Conservation (phyloP, 495 filamentous ascomycete species). For the Trichoderma reesei region DNA sequence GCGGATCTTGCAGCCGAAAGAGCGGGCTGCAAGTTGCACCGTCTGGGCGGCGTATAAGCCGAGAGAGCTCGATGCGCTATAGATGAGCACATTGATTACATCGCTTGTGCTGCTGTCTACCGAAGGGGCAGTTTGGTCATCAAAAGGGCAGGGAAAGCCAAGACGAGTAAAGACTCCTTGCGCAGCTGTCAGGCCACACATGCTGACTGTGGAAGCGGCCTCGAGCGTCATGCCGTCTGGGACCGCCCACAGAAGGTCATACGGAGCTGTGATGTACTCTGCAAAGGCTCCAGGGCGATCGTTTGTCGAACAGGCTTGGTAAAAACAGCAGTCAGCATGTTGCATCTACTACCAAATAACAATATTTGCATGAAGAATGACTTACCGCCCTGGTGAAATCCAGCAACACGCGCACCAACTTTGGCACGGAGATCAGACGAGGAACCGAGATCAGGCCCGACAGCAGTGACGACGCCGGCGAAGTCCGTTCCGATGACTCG, state of each 20-base stretch:
- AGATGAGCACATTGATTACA: conserved; percentile 23
- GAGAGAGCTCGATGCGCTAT: conserved; percentile 33
- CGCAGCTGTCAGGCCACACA: conserved; percentile 21
- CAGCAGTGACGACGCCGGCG: conserved; percentile 28
- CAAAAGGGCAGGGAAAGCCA: conserved; percentile 22
- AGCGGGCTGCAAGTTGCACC: conserved; percentile 16
- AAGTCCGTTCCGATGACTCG: conserved; percentile 35
- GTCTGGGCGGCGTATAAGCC: conserved; percentile 31
- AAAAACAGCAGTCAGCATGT: conserved; percentile 5
- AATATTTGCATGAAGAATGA: not conserved
- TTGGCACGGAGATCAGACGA: not conserved
- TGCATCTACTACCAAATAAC: not conserved
- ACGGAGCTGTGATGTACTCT: conserved; percentile 24
- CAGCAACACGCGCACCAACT: conserved; percentile 3
- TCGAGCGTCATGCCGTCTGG: conserved; percentile 22
- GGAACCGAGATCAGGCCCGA: not conserved
- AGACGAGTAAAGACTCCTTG: conserved; percentile 27
- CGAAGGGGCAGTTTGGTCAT: not conserved
- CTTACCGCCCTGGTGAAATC: conserved; percentile 14
- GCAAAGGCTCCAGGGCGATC: conserved; percentile 33
- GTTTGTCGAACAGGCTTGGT: conserved; percentile 26
- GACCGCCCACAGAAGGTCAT: conserved; percentile 29
- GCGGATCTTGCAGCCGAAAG: conserved; percentile 16
- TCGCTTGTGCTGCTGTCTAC: not conserved
- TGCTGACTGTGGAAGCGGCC: conserved; percentile 23